Evolutionary conservation across 257 asterid species (phyloP).

Genomic region (Fraxinus anomala): DNA sequence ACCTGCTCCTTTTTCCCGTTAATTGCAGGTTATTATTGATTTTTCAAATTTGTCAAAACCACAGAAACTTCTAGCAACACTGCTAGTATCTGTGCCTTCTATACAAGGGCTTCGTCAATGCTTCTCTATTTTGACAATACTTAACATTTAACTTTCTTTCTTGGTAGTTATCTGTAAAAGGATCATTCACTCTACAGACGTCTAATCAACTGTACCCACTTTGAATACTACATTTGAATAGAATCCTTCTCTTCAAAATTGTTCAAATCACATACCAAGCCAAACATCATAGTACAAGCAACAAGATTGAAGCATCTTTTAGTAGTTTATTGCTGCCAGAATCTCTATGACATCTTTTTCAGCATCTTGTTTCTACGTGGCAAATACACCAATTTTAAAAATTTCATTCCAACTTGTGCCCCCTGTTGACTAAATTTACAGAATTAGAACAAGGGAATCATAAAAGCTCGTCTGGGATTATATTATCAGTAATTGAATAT

Average conservation of each 20-base stretch:
- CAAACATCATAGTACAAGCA: background rate
- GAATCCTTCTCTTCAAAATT: background rate
- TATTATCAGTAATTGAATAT: no score
- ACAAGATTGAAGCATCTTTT: background rate
- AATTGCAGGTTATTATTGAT: background rate
- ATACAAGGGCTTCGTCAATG: background rate
- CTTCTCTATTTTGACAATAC: background rate
- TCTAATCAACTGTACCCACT: background rate
- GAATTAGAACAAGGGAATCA: no score
- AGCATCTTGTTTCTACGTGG: no score
- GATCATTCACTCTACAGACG: background rate
- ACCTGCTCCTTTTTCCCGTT: background rate
- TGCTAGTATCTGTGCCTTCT: background rate
- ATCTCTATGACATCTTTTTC: no score
- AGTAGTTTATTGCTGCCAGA: background rate
- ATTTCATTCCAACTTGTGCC: no score
- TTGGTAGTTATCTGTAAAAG: background rate
- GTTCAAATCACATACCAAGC: background rate
- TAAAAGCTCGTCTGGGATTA: no score
- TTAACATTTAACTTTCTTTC: background rate
- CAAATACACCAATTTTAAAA: no score
- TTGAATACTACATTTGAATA: background rate
- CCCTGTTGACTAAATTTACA: no score
- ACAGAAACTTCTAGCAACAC: background rate
- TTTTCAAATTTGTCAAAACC: background rate